Conservation (phyloP, 345 rosid genomes). For the Brassica juncea region DNA sequence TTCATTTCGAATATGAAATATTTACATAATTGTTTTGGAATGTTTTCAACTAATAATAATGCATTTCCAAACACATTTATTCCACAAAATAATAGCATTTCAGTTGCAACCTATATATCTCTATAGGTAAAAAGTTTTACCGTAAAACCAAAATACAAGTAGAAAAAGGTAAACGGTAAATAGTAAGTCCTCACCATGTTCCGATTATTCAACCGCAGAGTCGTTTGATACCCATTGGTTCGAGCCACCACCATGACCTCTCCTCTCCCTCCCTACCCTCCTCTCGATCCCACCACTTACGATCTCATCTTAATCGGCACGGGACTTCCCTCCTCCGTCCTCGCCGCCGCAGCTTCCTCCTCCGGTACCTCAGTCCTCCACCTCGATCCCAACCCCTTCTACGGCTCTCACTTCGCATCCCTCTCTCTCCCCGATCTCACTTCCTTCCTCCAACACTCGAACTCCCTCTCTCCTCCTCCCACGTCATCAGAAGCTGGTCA, state of each 20-base stretch:
- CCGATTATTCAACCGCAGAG: background rate
- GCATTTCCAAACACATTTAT: too few relatives aligned
- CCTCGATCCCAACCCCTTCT: slow-evolving; percentile 83
- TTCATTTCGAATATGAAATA: too few relatives aligned
- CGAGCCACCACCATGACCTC: slow-evolving; percentile 39
- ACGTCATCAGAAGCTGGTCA: background rate
- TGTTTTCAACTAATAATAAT: too few relatives aligned
- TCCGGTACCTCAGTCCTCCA: slow-evolving; percentile 78
- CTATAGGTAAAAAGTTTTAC: too few relatives aligned
- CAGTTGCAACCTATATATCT: too few relatives aligned
- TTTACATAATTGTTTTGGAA: too few relatives aligned
- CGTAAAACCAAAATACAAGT: too few relatives aligned
- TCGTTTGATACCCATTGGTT: background rate
- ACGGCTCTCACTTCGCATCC: slow-evolving; percentile 86
- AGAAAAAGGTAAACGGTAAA: background rate
- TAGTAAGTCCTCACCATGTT: background rate
- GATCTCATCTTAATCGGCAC: slow-evolving; percentile 74
- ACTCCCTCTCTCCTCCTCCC: slow-evolving; percentile 38
- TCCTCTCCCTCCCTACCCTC: slow-evolving; percentile 52
- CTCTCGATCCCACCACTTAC: slow-evolving; percentile 70
- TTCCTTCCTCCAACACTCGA: slow-evolving; percentile 55
- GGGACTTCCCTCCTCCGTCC: slow-evolving; percentile 68
- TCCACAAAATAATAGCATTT: too few relatives aligned
- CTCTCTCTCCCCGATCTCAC: slow-evolving; percentile 62
- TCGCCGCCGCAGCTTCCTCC: slow-evolving; percentile 75